These are phyloP conservation scores for Lactifluus echinatus DNA, from an alignment of 768 basidiomycete genomes.

Conservation along the genomic window DNA sequence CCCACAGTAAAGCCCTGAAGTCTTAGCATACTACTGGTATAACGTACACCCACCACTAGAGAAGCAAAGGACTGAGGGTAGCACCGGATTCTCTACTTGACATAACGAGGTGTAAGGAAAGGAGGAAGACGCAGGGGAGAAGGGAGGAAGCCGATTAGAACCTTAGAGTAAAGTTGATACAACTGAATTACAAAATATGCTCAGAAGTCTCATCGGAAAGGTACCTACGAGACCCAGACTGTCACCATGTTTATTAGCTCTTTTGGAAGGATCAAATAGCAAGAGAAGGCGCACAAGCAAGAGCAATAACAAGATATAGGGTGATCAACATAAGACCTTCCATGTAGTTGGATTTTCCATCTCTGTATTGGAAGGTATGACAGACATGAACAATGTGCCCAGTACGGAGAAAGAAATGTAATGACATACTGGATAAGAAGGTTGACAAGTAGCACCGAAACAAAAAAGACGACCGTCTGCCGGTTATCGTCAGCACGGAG, in stretches of 20 bases:
- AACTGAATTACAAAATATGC: background rate
- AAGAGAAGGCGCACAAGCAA: slow-evolving; percentile 51
- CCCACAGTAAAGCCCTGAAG: slow-evolving; percentile 6
- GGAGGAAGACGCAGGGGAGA: background rate
- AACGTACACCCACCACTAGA: background rate
- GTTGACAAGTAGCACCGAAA: slow-evolving; percentile 83
- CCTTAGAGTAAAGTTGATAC: background rate
- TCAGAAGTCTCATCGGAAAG: background rate
- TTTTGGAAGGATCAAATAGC: background rate
- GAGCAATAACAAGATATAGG: slow-evolving; percentile 72
- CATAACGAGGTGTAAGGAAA: background rate
- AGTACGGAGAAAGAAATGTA: background rate
- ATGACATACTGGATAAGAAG: slow-evolving; percentile 59
- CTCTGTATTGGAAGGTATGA: slow-evolving; percentile 32
- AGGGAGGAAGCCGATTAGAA: too few relatives aligned
- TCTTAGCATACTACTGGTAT: background rate
- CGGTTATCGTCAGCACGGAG: slow-evolving; percentile 3
- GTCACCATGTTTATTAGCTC: slow-evolving; percentile 5
- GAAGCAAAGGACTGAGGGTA: background rate
- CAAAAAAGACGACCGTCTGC: slow-evolving; percentile 76
- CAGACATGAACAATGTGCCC: background rate
- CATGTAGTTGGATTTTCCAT: slow-evolving; percentile 87
- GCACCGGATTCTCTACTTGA: background rate
- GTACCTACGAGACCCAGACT: slow-evolving; percentile 39
- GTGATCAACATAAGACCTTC: slow-evolving; percentile 75